Conservation (phyloP, 768 basidiomycete species). For the Cystofilobasidium capitatum region DNA sequence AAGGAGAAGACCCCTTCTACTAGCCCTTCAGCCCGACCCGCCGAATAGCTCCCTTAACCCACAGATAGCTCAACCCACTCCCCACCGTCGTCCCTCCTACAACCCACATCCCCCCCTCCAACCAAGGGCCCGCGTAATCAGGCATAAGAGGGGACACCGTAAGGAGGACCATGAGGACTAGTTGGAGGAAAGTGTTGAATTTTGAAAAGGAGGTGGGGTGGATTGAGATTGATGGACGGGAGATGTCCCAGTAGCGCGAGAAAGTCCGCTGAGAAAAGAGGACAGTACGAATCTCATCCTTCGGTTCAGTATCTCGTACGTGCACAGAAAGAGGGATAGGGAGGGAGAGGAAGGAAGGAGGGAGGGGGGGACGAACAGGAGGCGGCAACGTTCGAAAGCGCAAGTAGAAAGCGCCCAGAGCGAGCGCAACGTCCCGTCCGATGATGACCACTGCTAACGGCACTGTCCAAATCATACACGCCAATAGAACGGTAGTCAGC, state of each 20-base stretch:
- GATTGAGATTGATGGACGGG: slow-evolving; percentile 89
- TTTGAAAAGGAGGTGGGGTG: slow-evolving; percentile 90
- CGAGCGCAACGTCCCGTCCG: slow-evolving; percentile 76
- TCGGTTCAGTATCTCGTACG: too few relatives aligned
- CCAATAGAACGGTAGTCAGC: neutral
- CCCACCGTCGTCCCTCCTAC: slow-evolving; percentile 86
- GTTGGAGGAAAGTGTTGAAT: slow-evolving; percentile 87
- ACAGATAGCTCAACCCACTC: slow-evolving; percentile 57
- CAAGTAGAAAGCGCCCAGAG: slow-evolving; percentile 82
- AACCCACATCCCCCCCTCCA: slow-evolving; percentile 50
- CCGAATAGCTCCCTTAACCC: slow-evolving; percentile 33
- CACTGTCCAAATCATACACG: slow-evolving; percentile 46
- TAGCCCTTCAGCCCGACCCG: neutral
- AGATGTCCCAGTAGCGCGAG: slow-evolving; percentile 88
- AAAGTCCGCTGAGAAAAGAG: slow-evolving; percentile 64
- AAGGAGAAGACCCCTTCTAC: neutral
- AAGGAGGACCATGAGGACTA: slow-evolving; percentile 79
- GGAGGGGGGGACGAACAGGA: slow-evolving; percentile 52
- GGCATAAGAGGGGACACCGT: slow-evolving; percentile 74
- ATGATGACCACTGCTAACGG: slow-evolving; percentile 77
- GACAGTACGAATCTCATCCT: too few relatives aligned
- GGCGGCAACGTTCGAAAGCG: slow-evolving; percentile 79
- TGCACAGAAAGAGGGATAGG: slow-evolving; percentile 10
- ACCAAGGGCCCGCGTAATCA: slow-evolving; percentile 43
- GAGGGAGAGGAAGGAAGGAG: neutral